A percentile compares a stretch with the other conserved stretches of the same genome.
Evolutionary conservation across 345 rosid genomes (phyloP).

Genomic region (Camelina hispida): DNA sequence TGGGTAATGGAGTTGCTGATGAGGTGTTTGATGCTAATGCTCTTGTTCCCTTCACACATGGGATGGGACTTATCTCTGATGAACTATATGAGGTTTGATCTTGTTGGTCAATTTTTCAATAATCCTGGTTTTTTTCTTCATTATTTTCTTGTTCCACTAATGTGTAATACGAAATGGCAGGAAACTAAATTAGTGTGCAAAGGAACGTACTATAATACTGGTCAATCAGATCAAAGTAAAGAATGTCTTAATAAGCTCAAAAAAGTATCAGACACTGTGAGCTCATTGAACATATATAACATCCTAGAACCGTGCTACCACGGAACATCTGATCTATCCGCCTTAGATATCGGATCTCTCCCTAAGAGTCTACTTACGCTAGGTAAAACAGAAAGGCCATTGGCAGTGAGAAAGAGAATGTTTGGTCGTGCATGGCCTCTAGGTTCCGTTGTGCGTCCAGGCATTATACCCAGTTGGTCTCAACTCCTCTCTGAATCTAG

Average conservation of each 20-base stretch:
- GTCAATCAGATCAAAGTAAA: constrained; percentile 23
- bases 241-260: constrained; percentile 29
- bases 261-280: constrained; percentile 44
- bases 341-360: constrained; percentile 45
- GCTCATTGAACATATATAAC: constrained; percentile 66
- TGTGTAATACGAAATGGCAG: constrained; percentile 47
- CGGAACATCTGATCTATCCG: constrained; percentile 30
- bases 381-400: constrained; percentile 61
- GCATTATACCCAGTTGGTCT: constrained; percentile 87
- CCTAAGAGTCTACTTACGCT: constrained; percentile 68
- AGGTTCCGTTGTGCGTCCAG: constrained; percentile 79
- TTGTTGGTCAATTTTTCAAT: constrained; percentile 1
- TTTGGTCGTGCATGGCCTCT: constrained; percentile 97
- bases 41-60: constrained; percentile 84
- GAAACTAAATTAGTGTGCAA: constrained; percentile 60
- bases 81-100: constrained; percentile 66
- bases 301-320: constrained; percentile 90
- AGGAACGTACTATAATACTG: constrained; percentile 58
- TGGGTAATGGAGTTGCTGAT: constrained; percentile 94
- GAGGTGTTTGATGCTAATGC: constrained; percentile 77
- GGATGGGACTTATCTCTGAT: constrained; percentile 89
- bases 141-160: neutral
- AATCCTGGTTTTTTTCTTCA: neutral
- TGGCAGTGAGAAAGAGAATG: constrained; percentile 77
- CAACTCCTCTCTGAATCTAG: constrained; percentile 52